A percentile compares a stretch with the other conserved stretches of the same genome.
These are phyloP conservation scores for Epipyxis sp. DNA, from an alignment of 108 stramenopile genomes.

Conservation along the genomic window DNA sequence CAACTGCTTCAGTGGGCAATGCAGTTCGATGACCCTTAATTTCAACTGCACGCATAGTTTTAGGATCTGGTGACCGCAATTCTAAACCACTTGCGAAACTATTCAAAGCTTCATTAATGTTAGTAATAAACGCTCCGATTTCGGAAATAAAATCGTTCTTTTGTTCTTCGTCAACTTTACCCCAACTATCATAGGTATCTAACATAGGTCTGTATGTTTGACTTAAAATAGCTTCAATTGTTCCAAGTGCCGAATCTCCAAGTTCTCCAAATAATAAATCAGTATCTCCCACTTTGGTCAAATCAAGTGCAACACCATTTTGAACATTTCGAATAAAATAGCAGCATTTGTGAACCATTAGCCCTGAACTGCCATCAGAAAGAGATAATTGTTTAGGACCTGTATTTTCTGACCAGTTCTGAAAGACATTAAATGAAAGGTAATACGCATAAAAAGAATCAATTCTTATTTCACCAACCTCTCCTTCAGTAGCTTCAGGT, in stretches of 20 bases:
- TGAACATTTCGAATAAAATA: conserved; percentile 26
- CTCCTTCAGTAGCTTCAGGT: neutral
- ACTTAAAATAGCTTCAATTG: conserved; percentile 64
- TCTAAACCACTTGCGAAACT: conserved; percentile 67
- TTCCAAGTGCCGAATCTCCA: conserved; percentile 60
- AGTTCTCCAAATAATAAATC: conserved; percentile 72
- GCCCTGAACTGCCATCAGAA: conserved; percentile 22
- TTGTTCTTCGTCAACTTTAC: conserved; percentile 66
- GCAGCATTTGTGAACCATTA: conserved; percentile 32
- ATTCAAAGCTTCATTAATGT: conserved; percentile 66
- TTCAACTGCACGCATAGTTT: conserved; percentile 45
- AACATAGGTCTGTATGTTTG: conserved; percentile 64
- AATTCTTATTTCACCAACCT: too few relatives aligned
- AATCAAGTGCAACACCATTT: conserved; percentile 16
- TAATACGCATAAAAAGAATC: too few relatives aligned
- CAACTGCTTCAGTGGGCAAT: conserved; percentile 48
- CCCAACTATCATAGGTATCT: conserved; percentile 67
- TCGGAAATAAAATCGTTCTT: conserved; percentile 66
- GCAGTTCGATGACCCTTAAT: conserved; percentile 43
- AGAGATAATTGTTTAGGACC: conserved; percentile 17
- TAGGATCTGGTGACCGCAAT: conserved; percentile 57
- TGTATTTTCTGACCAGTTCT: conserved; percentile 19
- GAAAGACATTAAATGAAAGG: neutral
- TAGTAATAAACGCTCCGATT: conserved; percentile 61
- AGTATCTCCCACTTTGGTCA: conserved; percentile 43